Conservation (phyloP, 257 asterid species). For the Fraxinus pennsylvanica region DNA sequence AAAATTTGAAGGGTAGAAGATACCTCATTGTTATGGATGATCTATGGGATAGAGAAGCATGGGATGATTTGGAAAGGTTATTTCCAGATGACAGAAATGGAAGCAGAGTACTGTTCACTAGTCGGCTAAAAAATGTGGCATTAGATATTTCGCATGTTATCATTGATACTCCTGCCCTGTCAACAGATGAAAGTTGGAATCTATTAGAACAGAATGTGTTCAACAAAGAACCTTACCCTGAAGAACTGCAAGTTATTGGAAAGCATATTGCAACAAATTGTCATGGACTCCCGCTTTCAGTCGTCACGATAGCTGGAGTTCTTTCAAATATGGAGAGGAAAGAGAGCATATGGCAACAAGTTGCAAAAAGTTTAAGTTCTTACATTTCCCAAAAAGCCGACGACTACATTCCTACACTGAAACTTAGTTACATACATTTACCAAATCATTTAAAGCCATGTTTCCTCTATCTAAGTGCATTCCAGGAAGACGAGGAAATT, state of each 20-base stretch:
- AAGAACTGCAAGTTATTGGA: conserved; percentile 26
- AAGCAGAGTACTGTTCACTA: neutral
- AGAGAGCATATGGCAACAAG: conserved; percentile 5
- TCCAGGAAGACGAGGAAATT: conserved; percentile 22
- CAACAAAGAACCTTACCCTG: conserved; percentile 11
- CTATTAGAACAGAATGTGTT: conserved; percentile 20
- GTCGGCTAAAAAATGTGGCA: neutral
- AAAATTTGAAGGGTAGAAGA: neutral
- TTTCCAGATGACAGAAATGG: neutral
- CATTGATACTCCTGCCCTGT: conserved; percentile 10
- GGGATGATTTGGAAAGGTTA: neutral
- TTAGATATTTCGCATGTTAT: neutral
- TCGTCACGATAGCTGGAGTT: conserved; percentile 24
- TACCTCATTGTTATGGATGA: neutral
- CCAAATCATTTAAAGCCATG: conserved; percentile 28
- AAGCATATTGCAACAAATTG: conserved; percentile 20
- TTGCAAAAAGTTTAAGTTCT: neutral
- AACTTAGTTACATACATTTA: conserved; percentile 32
- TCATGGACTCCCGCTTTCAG: conserved; percentile 32
- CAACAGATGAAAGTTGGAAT: conserved; percentile 21
- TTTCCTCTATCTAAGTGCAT: conserved; percentile 33
- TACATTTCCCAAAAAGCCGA: neutral
- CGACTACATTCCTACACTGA: conserved; percentile 9
- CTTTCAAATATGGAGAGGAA: conserved; percentile 22
- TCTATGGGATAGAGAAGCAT: neutral